Evolutionary conservation across 176 grass and related monocot species (phyloP), one percentile per base, ranked within the genome.

Genomic region (Eremochloa ophiuroides): DNA sequence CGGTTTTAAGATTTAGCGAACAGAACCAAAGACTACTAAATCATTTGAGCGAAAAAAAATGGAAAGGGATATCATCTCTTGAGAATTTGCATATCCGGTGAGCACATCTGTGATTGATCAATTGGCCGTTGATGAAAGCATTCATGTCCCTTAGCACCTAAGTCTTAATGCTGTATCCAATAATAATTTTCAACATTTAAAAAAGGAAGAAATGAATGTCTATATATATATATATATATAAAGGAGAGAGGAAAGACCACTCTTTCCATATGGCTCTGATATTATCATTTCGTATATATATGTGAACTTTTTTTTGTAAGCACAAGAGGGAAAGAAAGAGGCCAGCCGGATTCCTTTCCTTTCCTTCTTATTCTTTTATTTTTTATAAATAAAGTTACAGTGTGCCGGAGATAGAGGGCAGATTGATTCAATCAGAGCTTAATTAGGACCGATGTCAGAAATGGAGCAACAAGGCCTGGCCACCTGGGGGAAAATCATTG

Each of bases 81-180:
- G 17, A 31, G 17, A 66, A 48, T 14, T 72, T 34, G 51, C 66
- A 44, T 72, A 67, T 53, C 15, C 13, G 17, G 16, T 25, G 25
- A 38, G 22, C 48, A 10, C 43, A 67, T 51, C 64, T 79, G 8
- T 35, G 18, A 53, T 69, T 6, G n/a, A 60, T 51, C 4, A 38
- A 22, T 15, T 51, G 13, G 2, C n/a, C 4, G 25, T 3, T 27
- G 3, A 69, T 69, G 37, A 25, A 76, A 82, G 23, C 22, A 13
- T 39, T 47, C 38, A 20, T 68, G 39, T 69, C 68, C 55, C 85
- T 81, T 86, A 86, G 44, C 1, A 46, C 10, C 48, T 86, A 81
- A 48, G 71, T 12, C 68, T 29, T 29, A 35, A 28, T 62, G 10
- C 14, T 31, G 28, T 29, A 44, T 53, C 42, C 16, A 56, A 62